Base-by-base conservation (phyloP, 2,329 filamentous ascomycete species). In the Aureobasidium sp. region DNA sequence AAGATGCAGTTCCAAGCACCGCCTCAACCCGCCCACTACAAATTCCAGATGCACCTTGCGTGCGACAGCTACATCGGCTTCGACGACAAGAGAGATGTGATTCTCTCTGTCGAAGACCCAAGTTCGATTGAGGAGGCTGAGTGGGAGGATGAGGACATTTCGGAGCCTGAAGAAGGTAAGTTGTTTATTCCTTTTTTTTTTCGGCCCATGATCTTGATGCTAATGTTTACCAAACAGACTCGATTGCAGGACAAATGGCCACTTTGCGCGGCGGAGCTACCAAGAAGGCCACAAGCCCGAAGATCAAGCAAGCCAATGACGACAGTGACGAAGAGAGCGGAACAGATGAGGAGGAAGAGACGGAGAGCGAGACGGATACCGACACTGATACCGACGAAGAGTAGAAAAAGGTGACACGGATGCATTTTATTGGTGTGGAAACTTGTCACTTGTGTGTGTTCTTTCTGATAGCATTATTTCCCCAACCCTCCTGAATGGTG, bases 1-100 rank as follows among this genome's bases (percentile, higher is more conserved):
- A 97, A 96, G 81, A 93, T 95, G 74, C 91, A 97, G 74, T 99
- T 99, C 75, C 90, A 93, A 66, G 93, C 94, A 1, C 94, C 94
- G 47, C 91, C 93, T 29, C 90, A 96, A 72, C 84, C 90, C 5
- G 94, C 93, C 49, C 88, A 92, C 74, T 99, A 96, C 77, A 92
- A 89, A 1, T 99, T 99, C 72, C 88, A 91, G 64, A 89, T 97
- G 86, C 88, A 97, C 74, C 80, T 97, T 65, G 81, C 97, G 59
- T 97, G 92, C 71, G 94, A 99, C 76, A 92, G 90, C 71, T 99
- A 99, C 69, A 81, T 99, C 49, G 94, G 94, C 49, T 91, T 97
- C 67, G 95, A 99, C 73, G 89, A 88, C 54, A 94, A 91, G 81
- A 85, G 90, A 81, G 91, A 97, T 71, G 90, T 96, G 32, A 91